Conservation (phyloP, 2,329 filamentous ascomycete species). For the Shiraia sp. region DNA sequence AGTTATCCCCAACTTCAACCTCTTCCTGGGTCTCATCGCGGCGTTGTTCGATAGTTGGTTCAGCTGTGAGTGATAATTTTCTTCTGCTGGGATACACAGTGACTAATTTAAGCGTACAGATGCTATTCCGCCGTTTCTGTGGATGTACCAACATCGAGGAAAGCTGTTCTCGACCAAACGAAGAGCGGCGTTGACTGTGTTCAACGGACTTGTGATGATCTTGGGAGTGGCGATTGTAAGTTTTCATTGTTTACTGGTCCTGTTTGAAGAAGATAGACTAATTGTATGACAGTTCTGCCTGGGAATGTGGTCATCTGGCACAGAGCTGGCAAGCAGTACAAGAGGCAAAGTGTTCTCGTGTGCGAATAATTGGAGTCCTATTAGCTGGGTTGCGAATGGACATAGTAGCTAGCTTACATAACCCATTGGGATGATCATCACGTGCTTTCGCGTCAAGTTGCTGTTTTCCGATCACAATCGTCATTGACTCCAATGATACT, state of each 20-base stretch:
- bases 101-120: slow-evolving; percentile 20
- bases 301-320: slow-evolving; percentile 35
- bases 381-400: slow-evolving; percentile 13
- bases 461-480: background rate
- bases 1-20: slow-evolving; percentile 70
- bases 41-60: slow-evolving; percentile 71
- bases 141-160: slow-evolving; percentile 54
- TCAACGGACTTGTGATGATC: slow-evolving; percentile 50
- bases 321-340: slow-evolving; percentile 23
- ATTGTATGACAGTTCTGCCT: slow-evolving; percentile 23
- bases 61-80: slow-evolving; percentile 50
- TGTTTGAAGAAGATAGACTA: background rate
- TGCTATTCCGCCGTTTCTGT: slow-evolving; percentile 51
- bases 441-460: background rate
- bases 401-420: background rate
- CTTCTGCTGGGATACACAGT: background rate
- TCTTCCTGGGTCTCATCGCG: slow-evolving; percentile 65
- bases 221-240: slow-evolving; percentile 37
- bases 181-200: slow-evolving; percentile 50
- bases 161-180: slow-evolving; percentile 42
- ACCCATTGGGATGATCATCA: background rate
- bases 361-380: slow-evolving; percentile 33
- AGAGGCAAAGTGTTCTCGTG: slow-evolving; percentile 36
- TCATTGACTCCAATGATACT: background rate
- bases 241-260: background rate